phyloP scores from a whole-genome alignment of 257 asterid species.

The Solanum corneliomulleri region DNA sequence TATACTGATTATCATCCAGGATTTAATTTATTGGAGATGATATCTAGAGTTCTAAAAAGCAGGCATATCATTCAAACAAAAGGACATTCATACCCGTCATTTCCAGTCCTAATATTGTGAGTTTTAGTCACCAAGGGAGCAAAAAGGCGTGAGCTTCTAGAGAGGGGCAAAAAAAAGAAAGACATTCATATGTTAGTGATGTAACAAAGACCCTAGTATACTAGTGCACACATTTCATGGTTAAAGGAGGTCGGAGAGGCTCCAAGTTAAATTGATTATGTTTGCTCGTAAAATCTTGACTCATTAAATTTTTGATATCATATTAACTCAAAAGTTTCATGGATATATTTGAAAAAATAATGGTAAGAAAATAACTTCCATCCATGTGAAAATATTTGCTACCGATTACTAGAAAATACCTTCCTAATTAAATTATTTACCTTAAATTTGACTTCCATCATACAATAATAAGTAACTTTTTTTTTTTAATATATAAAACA shows the following conservation, averaged over 20 bases:
- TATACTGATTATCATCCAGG: not conserved
- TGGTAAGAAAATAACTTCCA: not conserved
- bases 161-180: not conserved
- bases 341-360: not conserved
- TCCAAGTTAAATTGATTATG: not conserved
- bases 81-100: not conserved
- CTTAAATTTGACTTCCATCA: not conserved
- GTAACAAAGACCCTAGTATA: not conserved
- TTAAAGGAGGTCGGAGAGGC: not conserved
- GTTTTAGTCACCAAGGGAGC: not conserved
- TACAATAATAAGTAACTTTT: not conserved
- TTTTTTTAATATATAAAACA: not conserved
- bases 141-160: not conserved
- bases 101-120: not conserved
- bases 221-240: not conserved
- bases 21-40: not conserved
- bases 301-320: not conserved
- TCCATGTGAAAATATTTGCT: not conserved
- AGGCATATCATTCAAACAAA: not conserved
- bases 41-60: not conserved
- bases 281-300: not conserved
- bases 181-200: not conserved
- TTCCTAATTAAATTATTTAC: not conserved
- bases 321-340: not conserved
- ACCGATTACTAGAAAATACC: not conserved